Evolutionary conservation across 441 rosid genomes (phyloP), one percentile per base, ranked within the genome.

Genomic region (Brassica hybrid): DNA sequence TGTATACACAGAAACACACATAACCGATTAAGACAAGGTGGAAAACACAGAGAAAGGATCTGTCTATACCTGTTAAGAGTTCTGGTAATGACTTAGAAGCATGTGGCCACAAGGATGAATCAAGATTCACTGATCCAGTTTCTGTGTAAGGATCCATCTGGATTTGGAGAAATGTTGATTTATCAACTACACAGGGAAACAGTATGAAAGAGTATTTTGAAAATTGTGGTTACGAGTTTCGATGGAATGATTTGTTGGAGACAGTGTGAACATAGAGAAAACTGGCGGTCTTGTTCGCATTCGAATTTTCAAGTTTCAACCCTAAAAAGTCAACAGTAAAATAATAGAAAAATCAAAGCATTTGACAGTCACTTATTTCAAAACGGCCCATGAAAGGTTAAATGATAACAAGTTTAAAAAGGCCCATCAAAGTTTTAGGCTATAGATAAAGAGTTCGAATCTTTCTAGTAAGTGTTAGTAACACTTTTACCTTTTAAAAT

Each of bases 131-230:
- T n/a, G 80, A 3, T 30, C 38, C 68, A 72, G 68, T 59, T 59
- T 66, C 76, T 59, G 57, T 59, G 57, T 2, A 11, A 0, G 14
- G 23, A 59, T 77, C 76, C 81, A 77, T 77, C 81, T 57, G 69
- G 67, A 43, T 17, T 58, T 43, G 62, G 59, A 75, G 61, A 18
- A 59, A 45, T 18, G 11, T n/a, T 50, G 65, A 2, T 14, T 11
- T 21, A 0, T 32, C 32, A 18, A 32, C n/a, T n/a, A n/a, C n/a
- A n/a, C n/a, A n/a, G n/a, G n/a, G n/a, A n/a, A n/a, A n/a, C 6
- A 52, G 16, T 36, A 7, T 1, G 70, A 34, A 54, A 50, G 79
- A 76, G 7, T 64, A 61, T n/a, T 61, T 68, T 48, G 27, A 52
- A 76, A 56, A 60, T 61, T 69, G 52, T 65, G 58, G 58, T 2